phyloP scores from a whole-genome alignment of 495 filamentous ascomycete genomes.

The Hypomontagnella submonticulosa region DNA sequence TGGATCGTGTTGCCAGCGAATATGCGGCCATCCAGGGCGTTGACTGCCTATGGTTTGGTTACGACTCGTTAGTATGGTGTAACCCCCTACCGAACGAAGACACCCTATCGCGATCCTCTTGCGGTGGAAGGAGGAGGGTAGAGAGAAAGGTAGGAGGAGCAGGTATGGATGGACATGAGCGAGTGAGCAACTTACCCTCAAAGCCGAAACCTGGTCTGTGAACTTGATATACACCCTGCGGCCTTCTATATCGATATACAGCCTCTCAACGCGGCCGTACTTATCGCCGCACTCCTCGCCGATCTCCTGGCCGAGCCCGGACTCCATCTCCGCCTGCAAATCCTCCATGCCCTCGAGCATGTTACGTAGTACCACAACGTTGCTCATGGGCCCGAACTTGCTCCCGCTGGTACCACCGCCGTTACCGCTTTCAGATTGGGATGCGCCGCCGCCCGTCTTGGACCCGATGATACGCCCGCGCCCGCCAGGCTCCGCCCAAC shows the following conservation, averaged over 20 bases:
- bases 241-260: conserved; percentile 72
- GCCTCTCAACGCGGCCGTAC: conserved; percentile 88
- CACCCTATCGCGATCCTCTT: background rate
- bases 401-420: conserved; percentile 3
- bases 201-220: conserved; percentile 77
- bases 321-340: conserved; percentile 72
- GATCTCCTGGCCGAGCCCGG: conserved; percentile 89
- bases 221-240: conserved; percentile 90
- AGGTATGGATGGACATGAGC: background rate
- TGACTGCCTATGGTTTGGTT: conserved; percentile 73
- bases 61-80: conserved; percentile 21
- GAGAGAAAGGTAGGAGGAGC: background rate
- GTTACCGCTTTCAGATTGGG: conserved; percentile 48
- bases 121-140: background rate
- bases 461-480: conserved; percentile 82
- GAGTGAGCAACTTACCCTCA: conserved; percentile 70
- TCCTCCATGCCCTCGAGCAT: conserved; percentile 84
- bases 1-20: conserved; percentile 87
- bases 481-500: conserved; percentile 73
- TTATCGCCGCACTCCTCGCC: conserved; percentile 89
- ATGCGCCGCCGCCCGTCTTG: conserved; percentile 31
- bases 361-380: conserved; percentile 79
- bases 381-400: conserved; percentile 78
- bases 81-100: background rate
- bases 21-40: conserved; percentile 81